Evolutionary conservation across 257 asterid species (phyloP).

Genomic region (Petrea volubilis): DNA sequence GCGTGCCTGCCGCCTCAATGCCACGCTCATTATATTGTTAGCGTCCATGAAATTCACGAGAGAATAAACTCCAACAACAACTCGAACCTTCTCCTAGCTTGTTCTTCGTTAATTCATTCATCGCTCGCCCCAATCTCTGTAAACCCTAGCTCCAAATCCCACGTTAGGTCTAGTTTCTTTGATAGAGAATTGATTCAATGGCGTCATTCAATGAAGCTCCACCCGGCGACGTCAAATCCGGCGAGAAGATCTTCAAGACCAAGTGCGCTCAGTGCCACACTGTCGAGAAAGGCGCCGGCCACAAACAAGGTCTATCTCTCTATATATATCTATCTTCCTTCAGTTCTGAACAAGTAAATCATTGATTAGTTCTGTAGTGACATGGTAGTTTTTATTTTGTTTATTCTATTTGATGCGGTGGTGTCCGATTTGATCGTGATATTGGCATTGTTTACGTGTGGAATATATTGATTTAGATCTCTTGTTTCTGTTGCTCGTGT

Average conservation of each 20-base stretch:
- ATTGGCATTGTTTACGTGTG: not conserved
- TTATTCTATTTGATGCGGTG: not conserved
- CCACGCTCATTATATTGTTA: conserved; percentile 14
- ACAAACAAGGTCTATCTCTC: conserved; percentile 70
- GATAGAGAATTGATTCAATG: conserved; percentile 27
- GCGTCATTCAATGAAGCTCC: conserved; percentile 68
- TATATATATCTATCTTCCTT: no score
- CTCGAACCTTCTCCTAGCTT: not conserved
- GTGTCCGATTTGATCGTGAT: conserved; percentile 6
- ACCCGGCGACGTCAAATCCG: conserved; percentile 47
- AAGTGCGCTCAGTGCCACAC: conserved; percentile 85
- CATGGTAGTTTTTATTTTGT: not conserved
- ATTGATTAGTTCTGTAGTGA: not conserved
- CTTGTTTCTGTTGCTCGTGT: not conserved
- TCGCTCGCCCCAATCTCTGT: no score
- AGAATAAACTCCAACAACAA: not conserved
- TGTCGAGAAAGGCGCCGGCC: conserved; percentile 79
- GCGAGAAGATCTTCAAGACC: conserved; percentile 70
- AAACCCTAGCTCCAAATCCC: not conserved
- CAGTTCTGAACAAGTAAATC: not conserved
- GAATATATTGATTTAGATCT: not conserved
- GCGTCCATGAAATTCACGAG: not conserved
- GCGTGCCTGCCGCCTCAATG: conserved; percentile 42
- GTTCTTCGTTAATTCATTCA: not conserved
- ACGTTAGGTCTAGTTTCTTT: not conserved